Evolutionary conservation across 148 eudicot species (phyloP), one percentile per base, ranked within the genome.

Genomic region (Vaccinium corymbosum): DNA sequence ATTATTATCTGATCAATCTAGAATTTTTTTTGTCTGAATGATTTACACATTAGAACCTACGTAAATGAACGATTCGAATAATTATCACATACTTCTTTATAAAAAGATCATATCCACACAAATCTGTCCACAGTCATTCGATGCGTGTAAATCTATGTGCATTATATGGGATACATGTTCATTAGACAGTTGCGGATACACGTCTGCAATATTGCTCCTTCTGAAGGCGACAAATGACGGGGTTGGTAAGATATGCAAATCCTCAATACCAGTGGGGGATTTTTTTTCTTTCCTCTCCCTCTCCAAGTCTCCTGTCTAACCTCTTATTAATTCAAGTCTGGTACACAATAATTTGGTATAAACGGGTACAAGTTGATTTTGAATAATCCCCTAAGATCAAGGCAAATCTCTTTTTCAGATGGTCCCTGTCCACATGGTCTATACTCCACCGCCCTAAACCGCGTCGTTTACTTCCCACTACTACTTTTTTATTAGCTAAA

Each of bases 341-440:
- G 32, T 5, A 64, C 71, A 64, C 22, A 64, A 64, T 17, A 4
- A 15, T 16, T 1, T 32, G 59, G 59, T 13, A 42, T 15, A 14
- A 22, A 55, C 0, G 7, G 53, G 11, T 13, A 14, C 32, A 27
- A 82, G 38, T 52, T 52, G 64, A 17, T n/a, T 55, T 27, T 82
- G 75, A 71, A 27, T 15, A 55, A 35, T 82, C 7, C 56, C 57
- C 80, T 38, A 27, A 73, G 38, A 85, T 85, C 87, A 57, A 74
- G 87, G 84, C 62, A 81, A 75, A 85, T 85, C 66, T 81, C 46
- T 74, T 57, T 76, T 6, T 6, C 74, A 46, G 74, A 61, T 62
- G 72, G 53, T 79, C 55, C 29, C 13, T 55, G 46, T 70, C 78
- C 61, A 52, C 15, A 61, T 25, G 46, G 56, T 64, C 62, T 59